A percentile compares a stretch with the other conserved stretches of the same genome.
phyloP scores from a whole-genome alignment of 371 early-diverging fungal genomes.

The Mortierella sp. region DNA sequence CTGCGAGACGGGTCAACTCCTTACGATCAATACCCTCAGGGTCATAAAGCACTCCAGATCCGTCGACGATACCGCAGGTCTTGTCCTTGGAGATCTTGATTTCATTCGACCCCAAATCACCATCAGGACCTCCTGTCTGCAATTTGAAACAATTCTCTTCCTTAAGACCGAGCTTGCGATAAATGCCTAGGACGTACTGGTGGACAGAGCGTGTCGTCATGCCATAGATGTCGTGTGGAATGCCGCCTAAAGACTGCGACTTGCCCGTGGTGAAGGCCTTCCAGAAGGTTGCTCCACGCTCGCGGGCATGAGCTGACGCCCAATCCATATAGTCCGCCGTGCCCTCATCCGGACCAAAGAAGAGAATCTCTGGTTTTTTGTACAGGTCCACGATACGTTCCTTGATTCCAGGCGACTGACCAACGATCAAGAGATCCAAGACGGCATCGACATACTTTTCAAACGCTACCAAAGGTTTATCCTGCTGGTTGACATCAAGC shows the following conservation, averaged over 20 bases:
- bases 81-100: slow-evolving; percentile 98
- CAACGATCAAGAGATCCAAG: slow-evolving; percentile 91
- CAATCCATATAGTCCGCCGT: slow-evolving; percentile 99
- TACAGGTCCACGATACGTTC: slow-evolving; percentile 92
- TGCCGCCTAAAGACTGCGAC: slow-evolving; percentile 95
- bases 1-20: slow-evolving; percentile 89
- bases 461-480: slow-evolving; percentile 97
- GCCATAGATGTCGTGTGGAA: slow-evolving; percentile 97
- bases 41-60: slow-evolving; percentile 95
- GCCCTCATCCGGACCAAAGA: slow-evolving; percentile 99
- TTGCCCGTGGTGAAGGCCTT: slow-evolving; percentile 99
- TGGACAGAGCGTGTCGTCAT: slow-evolving; percentile 99
- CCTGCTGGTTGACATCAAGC: slow-evolving; percentile 93
- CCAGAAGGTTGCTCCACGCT: slow-evolving; percentile 95
- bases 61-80: slow-evolving; percentile 96
- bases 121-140: slow-evolving; percentile 99
- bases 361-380: slow-evolving; percentile 94
- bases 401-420: slow-evolving; percentile 96
- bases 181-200: slow-evolving; percentile 98
- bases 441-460: slow-evolving; percentile 98
- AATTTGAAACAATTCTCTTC: slow-evolving; percentile 86
- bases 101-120: slow-evolving; percentile 98
- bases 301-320: slow-evolving; percentile 97
- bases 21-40: slow-evolving; percentile 90
- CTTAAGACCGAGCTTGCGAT: slow-evolving; percentile 87